phyloP scores from a whole-genome alignment of 2,329 filamentous ascomycete genomes.

The Nannizzia gypsea region DNA sequence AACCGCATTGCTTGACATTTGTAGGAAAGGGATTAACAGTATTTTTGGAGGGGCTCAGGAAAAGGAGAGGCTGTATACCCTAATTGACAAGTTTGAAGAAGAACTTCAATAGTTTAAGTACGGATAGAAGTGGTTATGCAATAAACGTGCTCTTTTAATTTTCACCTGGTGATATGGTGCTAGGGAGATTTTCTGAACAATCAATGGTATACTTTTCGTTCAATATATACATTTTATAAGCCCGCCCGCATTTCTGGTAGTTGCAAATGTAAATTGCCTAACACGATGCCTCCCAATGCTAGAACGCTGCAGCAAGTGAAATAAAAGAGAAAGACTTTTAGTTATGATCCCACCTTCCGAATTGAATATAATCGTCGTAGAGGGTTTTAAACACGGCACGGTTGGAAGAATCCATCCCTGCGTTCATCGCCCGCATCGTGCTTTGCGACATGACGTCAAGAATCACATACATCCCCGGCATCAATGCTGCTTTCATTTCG shows the following conservation, averaged over 20 bases:
- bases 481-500: conserved; percentile 41
- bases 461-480: conserved; percentile 42
- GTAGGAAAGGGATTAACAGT: conserved; percentile 48
- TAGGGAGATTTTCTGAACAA: too few relatives aligned
- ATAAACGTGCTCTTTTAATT: background rate
- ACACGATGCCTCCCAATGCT: background rate
- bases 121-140: too few relatives aligned
- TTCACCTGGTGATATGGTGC: background rate
- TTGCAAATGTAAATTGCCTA: background rate
- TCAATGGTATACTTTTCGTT: too few relatives aligned
- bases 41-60: conserved; percentile 57
- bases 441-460: conserved; percentile 42
- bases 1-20: conserved; percentile 42
- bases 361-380: conserved; percentile 41
- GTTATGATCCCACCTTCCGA: conserved; percentile 38
- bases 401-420: conserved; percentile 40
- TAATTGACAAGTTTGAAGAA: conserved; percentile 18
- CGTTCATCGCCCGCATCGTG: conserved; percentile 40
- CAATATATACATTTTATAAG: background rate
- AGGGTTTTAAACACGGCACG: conserved; percentile 42
- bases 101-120: background rate
- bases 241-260: background rate
- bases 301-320: background rate
- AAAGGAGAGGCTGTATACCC: conserved; percentile 27
- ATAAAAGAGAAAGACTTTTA: conserved; percentile 16